A percentile compares a stretch with the other conserved stretches of the same genome.
phyloP scores from a whole-genome alignment of 1,139 yeast genomes.

The Candida neerlandica region DNA sequence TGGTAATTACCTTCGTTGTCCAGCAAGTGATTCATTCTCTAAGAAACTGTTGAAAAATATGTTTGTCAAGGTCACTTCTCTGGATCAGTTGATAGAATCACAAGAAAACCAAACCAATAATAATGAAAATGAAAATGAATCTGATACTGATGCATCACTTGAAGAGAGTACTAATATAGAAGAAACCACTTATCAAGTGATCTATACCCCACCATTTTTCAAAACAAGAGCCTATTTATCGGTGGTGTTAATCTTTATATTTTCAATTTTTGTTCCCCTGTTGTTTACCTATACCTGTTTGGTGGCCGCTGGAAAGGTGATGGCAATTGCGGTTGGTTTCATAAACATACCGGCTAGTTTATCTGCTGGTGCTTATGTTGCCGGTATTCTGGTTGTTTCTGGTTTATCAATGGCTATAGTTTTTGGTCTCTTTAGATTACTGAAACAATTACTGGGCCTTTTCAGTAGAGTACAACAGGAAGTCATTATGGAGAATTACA shows the following conservation, averaged over 20 bases:
- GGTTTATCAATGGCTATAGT: no score
- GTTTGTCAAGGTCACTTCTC: constrained; percentile 82
- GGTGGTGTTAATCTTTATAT: neutral
- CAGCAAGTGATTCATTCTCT: constrained; percentile 76
- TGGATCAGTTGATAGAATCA: constrained; percentile 52
- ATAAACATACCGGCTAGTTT: no score
- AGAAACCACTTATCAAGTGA: neutral
- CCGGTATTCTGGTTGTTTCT: no score
- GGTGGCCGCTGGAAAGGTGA: neutral
- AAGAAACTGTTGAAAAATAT: constrained; percentile 62
- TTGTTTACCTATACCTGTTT: neutral
- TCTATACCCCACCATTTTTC: neutral
- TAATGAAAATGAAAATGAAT: neutral
- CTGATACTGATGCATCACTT: neutral
- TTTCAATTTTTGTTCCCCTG: neutral
- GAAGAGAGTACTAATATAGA: neutral
- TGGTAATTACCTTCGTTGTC: constrained; percentile 85
- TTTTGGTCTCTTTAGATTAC: no score
- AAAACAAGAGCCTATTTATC: constrained; percentile 1
- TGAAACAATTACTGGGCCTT: neutral
- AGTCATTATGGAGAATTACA: neutral
- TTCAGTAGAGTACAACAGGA: neutral
- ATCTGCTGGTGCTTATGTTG: no score
- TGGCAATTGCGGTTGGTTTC: neutral
- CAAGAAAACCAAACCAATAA: neutral